phyloP scores from a whole-genome alignment of 164 flowering plant species.

The Kalanchoe fedtschenkoi region DNA sequence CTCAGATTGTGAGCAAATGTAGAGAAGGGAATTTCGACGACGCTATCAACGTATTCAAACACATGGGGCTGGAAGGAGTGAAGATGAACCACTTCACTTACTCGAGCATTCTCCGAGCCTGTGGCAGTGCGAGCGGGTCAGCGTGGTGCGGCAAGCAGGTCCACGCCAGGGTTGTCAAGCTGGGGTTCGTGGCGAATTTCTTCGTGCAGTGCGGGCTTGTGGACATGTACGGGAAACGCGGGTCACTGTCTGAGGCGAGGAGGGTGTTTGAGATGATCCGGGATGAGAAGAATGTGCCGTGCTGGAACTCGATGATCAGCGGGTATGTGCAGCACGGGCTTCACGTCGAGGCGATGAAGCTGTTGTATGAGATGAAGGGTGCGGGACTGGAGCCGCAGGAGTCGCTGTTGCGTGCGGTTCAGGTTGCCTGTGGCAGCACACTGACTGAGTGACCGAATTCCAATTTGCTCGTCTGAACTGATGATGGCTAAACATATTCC shows the following conservation, averaged over 20 bases:
- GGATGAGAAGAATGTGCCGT: conserved; percentile 20
- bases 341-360: conserved; percentile 31
- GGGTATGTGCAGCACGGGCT: conserved; percentile 26
- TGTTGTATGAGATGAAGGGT: conserved; percentile 49
- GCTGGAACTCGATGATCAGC: conserved; percentile 54
- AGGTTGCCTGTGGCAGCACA: conserved; percentile 17
- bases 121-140: conserved; percentile 27
- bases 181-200: conserved; percentile 27
- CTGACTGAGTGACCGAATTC: too few relatives aligned
- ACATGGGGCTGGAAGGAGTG: conserved; percentile 43
- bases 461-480: too few relatives aligned
- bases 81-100: conserved; percentile 33
- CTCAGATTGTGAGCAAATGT: conserved; percentile 30
- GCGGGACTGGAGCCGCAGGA: conserved; percentile 31
- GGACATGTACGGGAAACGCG: conserved; percentile 52
- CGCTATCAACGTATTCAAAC: conserved; percentile 27
- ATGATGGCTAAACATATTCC: too few relatives aligned
- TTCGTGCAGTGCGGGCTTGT: conserved; percentile 46
- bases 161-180: conserved; percentile 47
- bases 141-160: conserved; percentile 38
- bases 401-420: conserved; percentile 23
- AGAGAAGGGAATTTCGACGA: conserved; percentile 21
- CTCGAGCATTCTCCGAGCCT: conserved; percentile 46
- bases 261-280: conserved; percentile 21
- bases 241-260: conserved; percentile 36